Evolutionary conservation across 176 grass and related monocot genomes (phyloP), one percentile per base, ranked within the genome.

Genomic region (Elymus sibiricus): DNA sequence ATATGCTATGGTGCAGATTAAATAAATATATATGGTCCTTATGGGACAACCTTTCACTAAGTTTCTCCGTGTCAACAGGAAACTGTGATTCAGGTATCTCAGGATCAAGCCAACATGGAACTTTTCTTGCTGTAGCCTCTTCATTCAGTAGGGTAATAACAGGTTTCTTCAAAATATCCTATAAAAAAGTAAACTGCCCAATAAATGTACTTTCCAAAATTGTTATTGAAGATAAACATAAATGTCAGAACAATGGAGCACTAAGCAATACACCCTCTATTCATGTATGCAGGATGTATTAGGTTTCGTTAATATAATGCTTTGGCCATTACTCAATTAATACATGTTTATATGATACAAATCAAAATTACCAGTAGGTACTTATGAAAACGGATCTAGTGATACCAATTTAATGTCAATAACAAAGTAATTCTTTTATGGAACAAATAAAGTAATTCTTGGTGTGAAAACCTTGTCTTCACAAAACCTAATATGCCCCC

Each of bases 101-200:
- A 76, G 80, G 86, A 89, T 98, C 93, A 86, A 98, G 93, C 95
- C 95, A 98, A 76, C 77, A 74, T 28, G 88, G 91, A 87, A 93
- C 77, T 89, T 98, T 93, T 39, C 86, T 83, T 70, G 77, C 10
- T 35, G 63, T 84, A 49, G 78, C 87, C 88, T 93, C 87, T 88
- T 92, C 81, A 62, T 89, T 85, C 69, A 95, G 78, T 60, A 98
- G 22, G 70, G 29, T 14, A 56, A 98, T 94, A 70, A 94, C 39
- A 86, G 93, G 89, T 90, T 76, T 90, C 76, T 89, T 84, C 72
- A 98, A 84, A 76, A 89, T 35, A 65, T 82, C 90, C 95, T 98
- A 86, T 47, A 7, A 86, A 66, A 66, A 29, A 87, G 64, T 26
- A 21, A 86, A 86, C 28, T 46, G 21, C 22, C 68, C 28, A 76